These are phyloP conservation scores for Jatropha curcas DNA, from an alignment of 345 rosid genomes.

Conservation along the genomic window DNA sequence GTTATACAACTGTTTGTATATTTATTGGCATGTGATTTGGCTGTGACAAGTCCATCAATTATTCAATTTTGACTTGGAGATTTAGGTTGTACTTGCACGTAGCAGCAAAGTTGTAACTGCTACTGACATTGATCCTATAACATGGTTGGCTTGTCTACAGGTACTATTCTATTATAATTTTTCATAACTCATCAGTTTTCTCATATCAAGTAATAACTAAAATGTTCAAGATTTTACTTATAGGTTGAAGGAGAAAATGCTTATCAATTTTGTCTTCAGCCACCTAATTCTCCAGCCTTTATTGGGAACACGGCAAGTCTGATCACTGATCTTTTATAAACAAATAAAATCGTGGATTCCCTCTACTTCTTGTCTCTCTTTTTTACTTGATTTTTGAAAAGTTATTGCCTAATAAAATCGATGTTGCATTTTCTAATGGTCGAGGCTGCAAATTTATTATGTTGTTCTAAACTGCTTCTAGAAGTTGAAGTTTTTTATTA, in stretches of 20 bases:
- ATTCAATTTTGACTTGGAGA: slow-evolving; percentile 19
- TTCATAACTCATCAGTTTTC: slow-evolving; percentile 5
- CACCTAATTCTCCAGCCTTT: slow-evolving; percentile 82
- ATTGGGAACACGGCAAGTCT: slow-evolving; percentile 80
- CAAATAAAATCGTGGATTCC: background rate
- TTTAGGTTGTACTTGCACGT: slow-evolving; percentile 87
- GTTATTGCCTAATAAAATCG: slow-evolving; percentile 2
- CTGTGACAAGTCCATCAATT: no score
- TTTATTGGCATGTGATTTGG: background rate
- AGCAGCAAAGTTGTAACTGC: slow-evolving; percentile 70
- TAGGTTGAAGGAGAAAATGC: slow-evolving; percentile 83
- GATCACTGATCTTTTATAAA: slow-evolving; percentile 7
- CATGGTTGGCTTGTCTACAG: slow-evolving; percentile 84
- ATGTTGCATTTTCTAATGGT: slow-evolving; percentile 5
- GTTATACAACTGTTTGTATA: no score
- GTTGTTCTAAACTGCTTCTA: background rate
- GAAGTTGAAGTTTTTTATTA: background rate
- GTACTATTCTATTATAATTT: slow-evolving; percentile 28
- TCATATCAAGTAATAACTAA: background rate
- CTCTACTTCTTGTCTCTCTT: background rate
- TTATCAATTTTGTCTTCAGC: slow-evolving; percentile 91
- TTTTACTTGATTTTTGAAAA: background rate
- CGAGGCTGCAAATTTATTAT: background rate
- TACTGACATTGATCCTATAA: slow-evolving; percentile 66
- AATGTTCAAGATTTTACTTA: slow-evolving; percentile 5